phyloP scores from a whole-genome alignment of 352 stramenopile genomes.

The Nothophytophthora sp. region DNA sequence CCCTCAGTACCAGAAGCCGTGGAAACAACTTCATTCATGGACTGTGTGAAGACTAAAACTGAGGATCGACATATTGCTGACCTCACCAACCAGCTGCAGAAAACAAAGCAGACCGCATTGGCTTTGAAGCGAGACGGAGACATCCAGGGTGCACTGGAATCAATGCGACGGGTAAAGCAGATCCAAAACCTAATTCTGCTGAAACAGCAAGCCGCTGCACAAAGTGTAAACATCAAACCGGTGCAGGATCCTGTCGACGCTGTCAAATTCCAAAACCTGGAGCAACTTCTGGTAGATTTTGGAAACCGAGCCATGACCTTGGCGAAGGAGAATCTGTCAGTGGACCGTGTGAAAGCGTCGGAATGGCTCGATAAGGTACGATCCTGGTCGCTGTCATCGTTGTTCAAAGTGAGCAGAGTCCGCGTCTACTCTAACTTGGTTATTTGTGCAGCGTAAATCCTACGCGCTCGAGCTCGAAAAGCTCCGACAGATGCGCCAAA shows the following conservation, averaged over 20 bases:
- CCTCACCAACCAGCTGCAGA: slow-evolving; percentile 44
- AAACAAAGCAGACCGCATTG: slow-evolving; percentile 44
- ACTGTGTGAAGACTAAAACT: background rate
- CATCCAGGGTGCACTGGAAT: slow-evolving; percentile 56
- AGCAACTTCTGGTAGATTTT: slow-evolving; percentile 66
- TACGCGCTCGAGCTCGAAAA: slow-evolving; percentile 54
- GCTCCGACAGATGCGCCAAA: slow-evolving; percentile 48
- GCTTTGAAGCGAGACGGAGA: slow-evolving; percentile 58
- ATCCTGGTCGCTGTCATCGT: too few relatives aligned
- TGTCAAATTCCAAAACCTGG: slow-evolving; percentile 57
- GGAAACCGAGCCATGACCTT: slow-evolving; percentile 50
- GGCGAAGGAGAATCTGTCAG: slow-evolving; percentile 52
- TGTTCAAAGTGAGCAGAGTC: too few relatives aligned
- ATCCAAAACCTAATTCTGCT: slow-evolving; percentile 62
- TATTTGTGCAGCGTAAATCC: slow-evolving; percentile 45
- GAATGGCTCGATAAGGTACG: slow-evolving; percentile 63
- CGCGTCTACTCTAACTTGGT: too few relatives aligned
- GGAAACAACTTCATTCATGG: background rate
- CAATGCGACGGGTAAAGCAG: slow-evolving; percentile 71
- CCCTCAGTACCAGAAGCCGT: slow-evolving; percentile 7
- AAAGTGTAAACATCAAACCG: background rate
- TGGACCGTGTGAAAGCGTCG: slow-evolving; percentile 49
- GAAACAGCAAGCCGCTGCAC: slow-evolving; percentile 29
- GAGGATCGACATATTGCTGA: slow-evolving; percentile 22
- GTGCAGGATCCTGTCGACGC: slow-evolving; percentile 13